These are phyloP conservation scores for Petunia secreta DNA, from an alignment of 257 asterid genomes.

Conservation along the genomic window DNA sequence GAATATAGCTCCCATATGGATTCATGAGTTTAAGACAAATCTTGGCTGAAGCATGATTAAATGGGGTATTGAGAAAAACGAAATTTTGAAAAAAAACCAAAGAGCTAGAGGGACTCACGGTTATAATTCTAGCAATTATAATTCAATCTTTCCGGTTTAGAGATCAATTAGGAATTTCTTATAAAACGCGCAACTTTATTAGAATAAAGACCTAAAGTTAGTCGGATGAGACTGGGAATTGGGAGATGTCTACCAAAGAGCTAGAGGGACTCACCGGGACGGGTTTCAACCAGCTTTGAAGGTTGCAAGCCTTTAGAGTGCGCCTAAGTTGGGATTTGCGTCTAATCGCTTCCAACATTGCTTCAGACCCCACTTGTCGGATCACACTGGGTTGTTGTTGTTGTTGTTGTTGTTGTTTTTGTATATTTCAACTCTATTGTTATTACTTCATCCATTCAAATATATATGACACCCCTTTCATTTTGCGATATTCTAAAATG, in stretches of 20 bases:
- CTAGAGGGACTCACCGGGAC: too few species aligned
- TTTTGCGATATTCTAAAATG: background rate
- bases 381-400: too few species aligned
- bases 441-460: background rate
- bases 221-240: too few species aligned
- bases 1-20: background rate
- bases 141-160: too few species aligned
- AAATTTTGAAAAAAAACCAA: background rate
- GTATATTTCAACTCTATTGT: background rate
- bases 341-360: background rate
- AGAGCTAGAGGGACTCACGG: too few species aligned
- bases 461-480: background rate
- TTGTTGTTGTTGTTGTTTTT: background rate
- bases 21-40: background rate
- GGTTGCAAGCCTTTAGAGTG: background rate
- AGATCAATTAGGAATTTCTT: too few species aligned
- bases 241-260: too few species aligned
- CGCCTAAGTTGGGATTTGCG: background rate
- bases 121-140: background rate
- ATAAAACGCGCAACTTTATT: too few species aligned
- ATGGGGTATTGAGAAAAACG: background rate
- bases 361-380: too few species aligned
- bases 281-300: too few species aligned
- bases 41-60: background rate
- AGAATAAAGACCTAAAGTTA: too few species aligned